Evolutionary conservation across 2,329 filamentous ascomycete genomes (phyloP).

Genomic region (Monosporascus sp.): DNA sequence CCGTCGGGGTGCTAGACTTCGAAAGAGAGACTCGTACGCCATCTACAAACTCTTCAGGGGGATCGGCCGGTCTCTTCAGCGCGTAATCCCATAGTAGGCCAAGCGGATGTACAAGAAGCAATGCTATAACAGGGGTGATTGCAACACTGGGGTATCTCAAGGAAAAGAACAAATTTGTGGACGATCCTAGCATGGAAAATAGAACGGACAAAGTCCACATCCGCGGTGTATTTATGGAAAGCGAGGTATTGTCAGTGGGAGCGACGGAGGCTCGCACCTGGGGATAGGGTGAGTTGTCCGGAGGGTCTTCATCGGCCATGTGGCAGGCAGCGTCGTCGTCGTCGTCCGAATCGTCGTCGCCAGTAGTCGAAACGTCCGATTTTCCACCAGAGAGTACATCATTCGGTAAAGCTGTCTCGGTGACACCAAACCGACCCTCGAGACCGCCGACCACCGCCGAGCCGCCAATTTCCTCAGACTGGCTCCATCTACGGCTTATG

Average conservation of each 20-base stretch:
- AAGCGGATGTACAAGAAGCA: conserved; percentile 78
- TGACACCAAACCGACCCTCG: conserved; percentile 48
- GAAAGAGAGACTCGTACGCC: conserved; percentile 34
- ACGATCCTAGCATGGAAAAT: conserved; percentile 76
- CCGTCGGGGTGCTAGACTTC: conserved; percentile 7
- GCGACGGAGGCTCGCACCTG: conserved; percentile 77
- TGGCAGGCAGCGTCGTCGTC: conserved; percentile 31
- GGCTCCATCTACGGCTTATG: conserved; percentile 22
- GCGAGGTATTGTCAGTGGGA: conserved; percentile 65
- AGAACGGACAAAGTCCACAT: conserved; percentile 81
- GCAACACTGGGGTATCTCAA: conserved; percentile 85
- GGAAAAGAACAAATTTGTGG: conserved; percentile 84
- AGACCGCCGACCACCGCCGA: conserved; percentile 47
- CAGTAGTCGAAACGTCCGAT: conserved; percentile 21
- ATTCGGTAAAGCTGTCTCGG: conserved; percentile 41
- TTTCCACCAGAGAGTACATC: conserved; percentile 40
- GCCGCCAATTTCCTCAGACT: conserved; percentile 46
- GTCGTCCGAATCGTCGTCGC: conserved; percentile 25
- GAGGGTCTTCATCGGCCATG: conserved; percentile 42
- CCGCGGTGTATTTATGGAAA: conserved; percentile 83
- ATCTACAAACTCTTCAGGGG: conserved; percentile 50
- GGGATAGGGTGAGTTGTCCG: conserved; percentile 70
- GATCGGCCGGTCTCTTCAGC: conserved; percentile 56
- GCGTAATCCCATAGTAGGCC: conserved; percentile 73
- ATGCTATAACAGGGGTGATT: conserved; percentile 82